These are phyloP conservation scores for Melampsora occidentalis DNA, from an alignment of 1,284 basidiomycete species.

Conservation along the genomic window DNA sequence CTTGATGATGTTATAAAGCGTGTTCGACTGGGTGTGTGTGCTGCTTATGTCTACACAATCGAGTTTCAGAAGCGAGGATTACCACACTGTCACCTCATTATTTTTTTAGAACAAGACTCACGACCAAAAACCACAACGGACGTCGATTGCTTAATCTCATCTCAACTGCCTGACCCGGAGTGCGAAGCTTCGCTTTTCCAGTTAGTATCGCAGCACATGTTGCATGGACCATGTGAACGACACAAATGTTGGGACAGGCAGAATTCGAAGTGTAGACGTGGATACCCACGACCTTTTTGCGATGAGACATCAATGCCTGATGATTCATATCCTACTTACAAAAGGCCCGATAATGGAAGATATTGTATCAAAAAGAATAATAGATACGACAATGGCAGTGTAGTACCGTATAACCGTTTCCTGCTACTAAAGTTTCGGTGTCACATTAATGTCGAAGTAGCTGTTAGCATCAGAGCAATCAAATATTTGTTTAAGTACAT, in stretches of 20 bases:
- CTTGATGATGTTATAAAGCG: not conserved
- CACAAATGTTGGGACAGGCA: no score
- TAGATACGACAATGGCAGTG: not conserved
- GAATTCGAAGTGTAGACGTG: no score
- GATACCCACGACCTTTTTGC: no score
- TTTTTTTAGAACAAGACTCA: not conserved
- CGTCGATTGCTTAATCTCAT: not conserved
- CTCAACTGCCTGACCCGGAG: not conserved
- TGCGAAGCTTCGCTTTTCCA: not conserved
- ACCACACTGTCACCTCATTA: not conserved
- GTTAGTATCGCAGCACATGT: not conserved
- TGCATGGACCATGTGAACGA: not conserved
- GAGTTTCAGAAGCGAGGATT: slow-evolving; percentile 14
- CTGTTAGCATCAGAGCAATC: slow-evolving; percentile 44
- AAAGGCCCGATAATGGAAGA: no score
- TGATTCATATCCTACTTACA: no score
- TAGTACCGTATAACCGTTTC: not conserved
- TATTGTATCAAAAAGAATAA: no score
- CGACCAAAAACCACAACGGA: not conserved
- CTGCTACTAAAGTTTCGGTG: not conserved
- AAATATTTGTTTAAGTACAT: slow-evolving; percentile 61
- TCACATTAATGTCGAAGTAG: slow-evolving; percentile 1
- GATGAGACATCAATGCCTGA: no score
- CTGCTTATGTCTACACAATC: not conserved
- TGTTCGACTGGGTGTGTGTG: not conserved